A percentile compares a stretch with the other conserved stretches of the same genome.
Evolutionary conservation across 2,329 filamentous ascomycete genomes (phyloP).

Genomic region (Epichloe gansuensis): DNA sequence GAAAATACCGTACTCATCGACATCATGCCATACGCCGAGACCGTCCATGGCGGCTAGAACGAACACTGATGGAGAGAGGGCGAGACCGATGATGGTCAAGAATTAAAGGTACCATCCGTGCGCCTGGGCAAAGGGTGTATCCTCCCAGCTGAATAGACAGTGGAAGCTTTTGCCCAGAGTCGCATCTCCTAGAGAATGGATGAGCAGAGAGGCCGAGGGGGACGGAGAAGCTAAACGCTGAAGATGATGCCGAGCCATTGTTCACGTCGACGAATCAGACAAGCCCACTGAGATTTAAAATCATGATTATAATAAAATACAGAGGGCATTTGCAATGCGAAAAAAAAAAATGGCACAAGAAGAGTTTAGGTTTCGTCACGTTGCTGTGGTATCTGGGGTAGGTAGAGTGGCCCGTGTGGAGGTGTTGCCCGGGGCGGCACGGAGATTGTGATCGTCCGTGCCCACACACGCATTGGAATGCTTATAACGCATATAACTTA

Average conservation of each 20-base stretch:
- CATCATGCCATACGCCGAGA: slow-evolving; percentile 46
- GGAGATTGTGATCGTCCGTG: no score
- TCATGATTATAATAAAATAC: background rate
- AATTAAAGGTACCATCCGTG: slow-evolving; percentile 61
- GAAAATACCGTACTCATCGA: slow-evolving; percentile 45
- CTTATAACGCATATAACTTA: no score
- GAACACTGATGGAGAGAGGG: slow-evolving; percentile 49
- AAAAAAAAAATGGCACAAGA: background rate
- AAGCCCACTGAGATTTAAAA: background rate
- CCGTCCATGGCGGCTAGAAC: slow-evolving; percentile 52
- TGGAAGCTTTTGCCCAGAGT: slow-evolving; percentile 42
- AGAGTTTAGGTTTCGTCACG: background rate
- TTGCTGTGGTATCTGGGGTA: background rate
- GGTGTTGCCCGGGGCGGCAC: no score
- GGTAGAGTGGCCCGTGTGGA: no score
- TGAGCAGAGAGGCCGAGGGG: slow-evolving; percentile 46
- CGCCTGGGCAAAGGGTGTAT: slow-evolving; percentile 39
- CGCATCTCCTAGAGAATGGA: slow-evolving; percentile 43
- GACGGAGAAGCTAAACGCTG: slow-evolving; percentile 56
- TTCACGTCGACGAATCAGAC: background rate
- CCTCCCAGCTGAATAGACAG: slow-evolving; percentile 37
- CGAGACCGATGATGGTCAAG: slow-evolving; percentile 60
- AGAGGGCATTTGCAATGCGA: no score
- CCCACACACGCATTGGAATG: no score
- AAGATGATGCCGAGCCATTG: slow-evolving; percentile 42